These are phyloP conservation scores for Hysterium pulicare DNA, from an alignment of 2,329 filamentous ascomycete genomes.

Conservation along the genomic window DNA sequence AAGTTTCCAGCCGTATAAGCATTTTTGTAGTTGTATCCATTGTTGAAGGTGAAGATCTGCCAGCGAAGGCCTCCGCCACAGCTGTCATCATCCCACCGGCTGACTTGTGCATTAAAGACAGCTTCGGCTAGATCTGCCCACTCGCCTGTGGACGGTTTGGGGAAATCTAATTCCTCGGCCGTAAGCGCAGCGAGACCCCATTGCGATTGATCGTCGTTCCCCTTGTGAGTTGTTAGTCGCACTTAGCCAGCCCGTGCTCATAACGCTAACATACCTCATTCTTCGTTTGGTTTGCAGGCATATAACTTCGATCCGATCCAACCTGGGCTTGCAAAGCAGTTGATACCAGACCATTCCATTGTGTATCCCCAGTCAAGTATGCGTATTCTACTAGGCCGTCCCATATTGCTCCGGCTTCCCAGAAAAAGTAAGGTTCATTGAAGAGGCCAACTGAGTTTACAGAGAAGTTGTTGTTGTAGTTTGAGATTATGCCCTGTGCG, in stretches of 20 bases:
- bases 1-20: constrained; percentile 71
- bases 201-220: constrained; percentile 69
- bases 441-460: constrained; percentile 16
- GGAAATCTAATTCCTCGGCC: constrained; percentile 64
- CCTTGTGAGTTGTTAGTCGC: too few species aligned
- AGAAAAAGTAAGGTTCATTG: constrained; percentile 15
- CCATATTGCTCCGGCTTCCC: constrained; percentile 20
- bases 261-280: neutral
- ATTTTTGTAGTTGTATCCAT: constrained; percentile 77
- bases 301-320: constrained; percentile 37
- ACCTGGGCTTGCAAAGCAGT: constrained; percentile 37
- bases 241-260: too few species aligned
- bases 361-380: constrained; percentile 41
- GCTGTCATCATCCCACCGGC: constrained; percentile 62
- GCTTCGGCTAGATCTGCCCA: constrained; percentile 66
- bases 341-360: constrained; percentile 38
- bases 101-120: constrained; percentile 67
- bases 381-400: constrained; percentile 36
- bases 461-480: constrained; percentile 16
- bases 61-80: constrained; percentile 71
- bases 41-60: constrained; percentile 75
- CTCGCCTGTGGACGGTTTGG: constrained; percentile 49
- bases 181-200: constrained; percentile 66
- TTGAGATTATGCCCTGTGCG: constrained; percentile 17
- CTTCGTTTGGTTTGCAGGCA: constrained; percentile 35